A percentile compares a stretch with the other conserved stretches of the same genome.
Conservation (phyloP, 257 asterid genomes). For the Voacanga thouarsii region DNA sequence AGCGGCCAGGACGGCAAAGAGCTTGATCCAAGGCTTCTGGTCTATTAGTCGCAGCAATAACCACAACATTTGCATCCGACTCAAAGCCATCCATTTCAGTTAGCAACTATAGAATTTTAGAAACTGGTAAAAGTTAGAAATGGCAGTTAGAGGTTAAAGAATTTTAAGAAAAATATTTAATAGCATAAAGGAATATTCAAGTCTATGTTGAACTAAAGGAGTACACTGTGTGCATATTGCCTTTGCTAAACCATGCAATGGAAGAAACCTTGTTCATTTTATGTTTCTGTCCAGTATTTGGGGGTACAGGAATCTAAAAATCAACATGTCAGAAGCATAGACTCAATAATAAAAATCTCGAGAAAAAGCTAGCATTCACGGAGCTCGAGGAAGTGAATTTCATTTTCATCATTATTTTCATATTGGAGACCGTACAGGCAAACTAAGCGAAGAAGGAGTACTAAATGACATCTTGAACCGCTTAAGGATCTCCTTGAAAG, state of each 20-base stretch:
- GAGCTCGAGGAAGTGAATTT: background rate
- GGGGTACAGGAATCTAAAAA: background rate
- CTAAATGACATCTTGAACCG: background rate
- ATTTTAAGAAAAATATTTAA: background rate
- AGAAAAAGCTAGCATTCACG: background rate
- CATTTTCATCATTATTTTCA: background rate
- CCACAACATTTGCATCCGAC: conserved; percentile 62
- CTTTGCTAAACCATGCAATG: background rate
- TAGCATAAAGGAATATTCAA: background rate
- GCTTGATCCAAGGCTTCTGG: conserved; percentile 98
- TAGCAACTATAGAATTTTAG: conserved; percentile 55
- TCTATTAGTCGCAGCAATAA: conserved; percentile 93
- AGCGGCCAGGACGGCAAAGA: conserved; percentile 93
- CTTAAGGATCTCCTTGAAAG: background rate
- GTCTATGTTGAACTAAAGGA: background rate
- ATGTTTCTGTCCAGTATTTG: background rate
- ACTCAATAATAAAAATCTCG: too few relatives aligned
- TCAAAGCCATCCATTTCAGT: conserved; percentile 99
- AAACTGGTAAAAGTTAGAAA: conserved; percentile 14
- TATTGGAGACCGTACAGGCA: background rate
- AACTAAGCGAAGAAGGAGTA: background rate
- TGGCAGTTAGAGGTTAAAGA: background rate
- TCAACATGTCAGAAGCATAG: background rate
- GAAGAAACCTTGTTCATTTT: background rate
- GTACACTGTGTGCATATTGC: background rate